Conservation (phyloP, 345 rosid genomes). For the Gossypium anomalum region DNA sequence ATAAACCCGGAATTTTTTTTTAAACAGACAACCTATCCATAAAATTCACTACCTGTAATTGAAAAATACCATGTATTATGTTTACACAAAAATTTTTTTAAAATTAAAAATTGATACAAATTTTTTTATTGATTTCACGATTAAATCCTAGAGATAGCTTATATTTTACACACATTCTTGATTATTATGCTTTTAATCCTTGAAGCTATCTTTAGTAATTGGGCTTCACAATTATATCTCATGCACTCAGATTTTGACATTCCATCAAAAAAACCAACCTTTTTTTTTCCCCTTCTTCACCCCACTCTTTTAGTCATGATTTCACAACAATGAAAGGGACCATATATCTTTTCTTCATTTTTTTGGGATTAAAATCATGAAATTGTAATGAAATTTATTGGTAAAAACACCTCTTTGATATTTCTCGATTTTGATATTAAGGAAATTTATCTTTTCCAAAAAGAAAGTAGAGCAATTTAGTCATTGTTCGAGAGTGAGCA, state of each 20-base stretch:
- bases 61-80: neutral
- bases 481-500: fast-evolving
- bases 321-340: neutral
- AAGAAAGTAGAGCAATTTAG: no score
- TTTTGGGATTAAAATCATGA: neutral
- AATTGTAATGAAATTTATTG: neutral
- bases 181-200: neutral
- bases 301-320: constrained; percentile 4
- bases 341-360: neutral
- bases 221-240: no score
- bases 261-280: neutral
- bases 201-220: neutral
- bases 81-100: neutral
- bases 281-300: no score
- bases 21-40: neutral
- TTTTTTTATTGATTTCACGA: neutral
- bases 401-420: no score
- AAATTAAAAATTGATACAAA: neutral
- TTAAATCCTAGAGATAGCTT: neutral
- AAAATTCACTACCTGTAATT: neutral
- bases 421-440: no score
- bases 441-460: no score
- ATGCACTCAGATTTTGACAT: neutral
- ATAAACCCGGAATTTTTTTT: no score
- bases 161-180: neutral